Percentiles rank a stretch among this genome's conserved stretches.
Conservation (phyloP, 2,329 filamentous ascomycete species). For the Exophiala dermatitidis region DNA sequence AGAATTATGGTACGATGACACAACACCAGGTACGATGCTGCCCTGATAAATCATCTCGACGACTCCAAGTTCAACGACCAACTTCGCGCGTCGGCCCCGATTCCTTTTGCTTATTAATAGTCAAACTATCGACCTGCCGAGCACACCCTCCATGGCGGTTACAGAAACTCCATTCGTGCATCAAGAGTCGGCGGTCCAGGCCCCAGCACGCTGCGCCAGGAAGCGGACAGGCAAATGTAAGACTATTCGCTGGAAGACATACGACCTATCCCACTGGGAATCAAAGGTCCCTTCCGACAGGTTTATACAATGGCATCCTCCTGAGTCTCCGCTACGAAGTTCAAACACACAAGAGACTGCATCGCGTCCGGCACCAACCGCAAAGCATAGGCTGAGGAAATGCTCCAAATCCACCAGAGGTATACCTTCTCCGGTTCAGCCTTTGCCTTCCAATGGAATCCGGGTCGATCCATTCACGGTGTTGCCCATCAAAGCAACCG, state of each 20-base stretch:
- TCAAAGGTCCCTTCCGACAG: not conserved
- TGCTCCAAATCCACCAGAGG: not conserved
- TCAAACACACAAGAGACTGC: not conserved
- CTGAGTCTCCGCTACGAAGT: not conserved
- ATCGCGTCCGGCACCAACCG: not conserved
- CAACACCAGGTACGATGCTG: no score
- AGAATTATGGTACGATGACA: no score
- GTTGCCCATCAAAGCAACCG: conserved; percentile 20
- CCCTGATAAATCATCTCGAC: no score
- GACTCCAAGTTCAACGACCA: no score
- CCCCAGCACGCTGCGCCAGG: not conserved
- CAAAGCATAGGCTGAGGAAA: not conserved
- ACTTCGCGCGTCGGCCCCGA: no score
- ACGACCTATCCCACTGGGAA: conserved; percentile 11
- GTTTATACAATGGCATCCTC: conserved; percentile 18
- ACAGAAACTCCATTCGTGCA: not conserved
- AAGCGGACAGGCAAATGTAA: conserved; percentile 6
- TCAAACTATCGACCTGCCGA: no score
- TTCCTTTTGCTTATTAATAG: no score
- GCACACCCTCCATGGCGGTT: not conserved
- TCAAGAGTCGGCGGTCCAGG: not conserved
- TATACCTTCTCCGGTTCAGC: conserved; percentile 12
- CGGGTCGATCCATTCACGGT: conserved; percentile 19
- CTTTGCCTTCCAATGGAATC: conserved; percentile 18
- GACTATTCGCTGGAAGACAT: conserved; percentile 18